These are phyloP conservation scores for Gracilaria vermiculophylla DNA, from an alignment of 23 red algal species.

Conservation along the genomic window DNA sequence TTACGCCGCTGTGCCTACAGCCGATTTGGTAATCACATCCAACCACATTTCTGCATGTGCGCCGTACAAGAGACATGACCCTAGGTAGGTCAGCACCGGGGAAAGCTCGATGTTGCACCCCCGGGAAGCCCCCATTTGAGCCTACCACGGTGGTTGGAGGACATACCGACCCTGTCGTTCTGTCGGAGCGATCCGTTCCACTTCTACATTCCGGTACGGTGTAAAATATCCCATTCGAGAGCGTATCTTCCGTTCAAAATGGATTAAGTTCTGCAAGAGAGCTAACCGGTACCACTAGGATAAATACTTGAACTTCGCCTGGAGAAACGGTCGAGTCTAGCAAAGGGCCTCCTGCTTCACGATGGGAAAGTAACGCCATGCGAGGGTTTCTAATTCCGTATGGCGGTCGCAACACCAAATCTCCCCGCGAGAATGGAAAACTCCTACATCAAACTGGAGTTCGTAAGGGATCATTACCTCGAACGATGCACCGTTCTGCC, in stretches of 20 bases:
- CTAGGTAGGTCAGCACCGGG: background rate
- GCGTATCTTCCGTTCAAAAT: too few relatives aligned
- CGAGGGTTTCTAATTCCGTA: background rate
- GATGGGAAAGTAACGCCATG: too few relatives aligned
- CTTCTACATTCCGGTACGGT: constrained; percentile 3
- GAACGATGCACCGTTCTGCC: too few relatives aligned
- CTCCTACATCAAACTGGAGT: background rate
- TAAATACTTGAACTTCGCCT: background rate
- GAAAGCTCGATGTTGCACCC: background rate
- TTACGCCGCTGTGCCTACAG: too few relatives aligned
- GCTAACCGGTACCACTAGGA: too few relatives aligned
- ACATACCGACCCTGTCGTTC: background rate
- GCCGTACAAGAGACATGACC: background rate
- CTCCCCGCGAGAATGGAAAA: background rate
- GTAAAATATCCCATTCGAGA: too few relatives aligned
- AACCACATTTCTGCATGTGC: background rate
- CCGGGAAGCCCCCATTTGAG: background rate
- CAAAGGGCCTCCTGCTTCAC: background rate
- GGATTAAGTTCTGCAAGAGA: too few relatives aligned
- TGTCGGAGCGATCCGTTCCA: background rate
- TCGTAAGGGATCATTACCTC: too few relatives aligned
- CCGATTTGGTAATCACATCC: background rate
- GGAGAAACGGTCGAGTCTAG: background rate
- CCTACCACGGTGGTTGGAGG: background rate
- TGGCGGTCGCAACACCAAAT: background rate